Conservation (phyloP, 495 filamentous ascomycete genomes). For the Xylona heveae region DNA sequence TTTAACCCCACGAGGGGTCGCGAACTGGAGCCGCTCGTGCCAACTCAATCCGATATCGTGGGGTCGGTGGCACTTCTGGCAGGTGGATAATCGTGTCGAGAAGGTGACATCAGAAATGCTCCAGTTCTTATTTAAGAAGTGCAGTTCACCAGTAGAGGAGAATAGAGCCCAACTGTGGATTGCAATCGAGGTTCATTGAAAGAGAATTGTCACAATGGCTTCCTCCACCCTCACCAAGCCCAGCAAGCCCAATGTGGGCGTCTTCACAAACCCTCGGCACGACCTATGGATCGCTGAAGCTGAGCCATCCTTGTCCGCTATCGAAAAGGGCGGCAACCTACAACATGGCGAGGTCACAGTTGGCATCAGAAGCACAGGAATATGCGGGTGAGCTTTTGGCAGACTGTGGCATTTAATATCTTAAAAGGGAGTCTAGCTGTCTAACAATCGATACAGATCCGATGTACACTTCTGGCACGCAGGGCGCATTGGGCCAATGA, state of each 20-base stretch:
- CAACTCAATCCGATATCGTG: too few relatives aligned
- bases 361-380: conserved; percentile 6
- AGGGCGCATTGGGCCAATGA: conserved; percentile 22
- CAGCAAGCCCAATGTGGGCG: conserved; percentile 6
- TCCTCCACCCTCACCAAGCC: not conserved
- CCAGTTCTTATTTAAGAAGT: too few relatives aligned
- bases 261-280: conserved; percentile 6
- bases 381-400: conserved; percentile 5
- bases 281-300: conserved; percentile 7
- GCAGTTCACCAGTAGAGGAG: too few relatives aligned
- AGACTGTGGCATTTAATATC: not conserved
- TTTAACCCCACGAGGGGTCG: too few relatives aligned
- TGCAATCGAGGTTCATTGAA: too few relatives aligned
- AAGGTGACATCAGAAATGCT: too few relatives aligned
- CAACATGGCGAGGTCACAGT: conserved; percentile 5
- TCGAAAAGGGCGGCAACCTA: conserved; percentile 4
- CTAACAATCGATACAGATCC: conserved; percentile 9
- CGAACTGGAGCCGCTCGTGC: too few relatives aligned
- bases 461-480: conserved; percentile 24
- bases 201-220: not conserved
- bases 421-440: not conserved
- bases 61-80: too few relatives aligned
- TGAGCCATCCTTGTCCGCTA: conserved; percentile 4
- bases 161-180: too few relatives aligned
- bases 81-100: too few relatives aligned